These are phyloP conservation scores for Myriosclerotinia duriaeana DNA, from an alignment of 2,329 filamentous ascomycete genomes.

Conservation along the genomic window DNA sequence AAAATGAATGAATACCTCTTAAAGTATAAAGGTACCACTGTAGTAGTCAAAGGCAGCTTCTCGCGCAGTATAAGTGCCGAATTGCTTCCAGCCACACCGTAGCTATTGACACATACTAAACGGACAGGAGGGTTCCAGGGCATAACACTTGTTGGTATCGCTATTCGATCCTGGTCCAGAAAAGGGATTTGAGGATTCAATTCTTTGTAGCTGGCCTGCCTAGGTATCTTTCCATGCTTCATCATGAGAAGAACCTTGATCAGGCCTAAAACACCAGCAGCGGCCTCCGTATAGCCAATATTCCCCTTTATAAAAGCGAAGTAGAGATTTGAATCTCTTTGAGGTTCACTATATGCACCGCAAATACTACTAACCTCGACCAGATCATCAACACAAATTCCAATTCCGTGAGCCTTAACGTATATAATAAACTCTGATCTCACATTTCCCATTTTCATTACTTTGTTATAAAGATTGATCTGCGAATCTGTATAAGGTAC, in stretches of 20 bases:
- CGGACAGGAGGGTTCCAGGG: background rate
- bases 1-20: no score
- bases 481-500: no score
- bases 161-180: conserved; percentile 5
- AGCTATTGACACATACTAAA: conserved; percentile 32
- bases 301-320: conserved; percentile 43
- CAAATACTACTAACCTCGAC: conserved; percentile 27
- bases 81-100: conserved; percentile 35
- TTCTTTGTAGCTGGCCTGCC: conserved; percentile 44
- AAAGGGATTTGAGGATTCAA: conserved; percentile 37
- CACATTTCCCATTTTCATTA: no score
- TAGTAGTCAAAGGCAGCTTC: no score
- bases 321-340: background rate
- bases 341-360: conserved; percentile 19
- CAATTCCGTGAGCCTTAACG: conserved; percentile 32
- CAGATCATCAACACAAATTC: conserved; percentile 31
- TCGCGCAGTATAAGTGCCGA: conserved; percentile 24
- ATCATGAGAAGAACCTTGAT: conserved; percentile 45
- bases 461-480: no score
- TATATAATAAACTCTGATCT: no score
- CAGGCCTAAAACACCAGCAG: conserved; percentile 41
- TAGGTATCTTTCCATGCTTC: conserved; percentile 44
- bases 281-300: conserved; percentile 40
- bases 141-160: background rate
- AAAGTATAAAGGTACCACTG: no score